Evolutionary conservation across 768 basidiomycete species (phyloP).

Genomic region (Hypholoma sublateritium): DNA sequence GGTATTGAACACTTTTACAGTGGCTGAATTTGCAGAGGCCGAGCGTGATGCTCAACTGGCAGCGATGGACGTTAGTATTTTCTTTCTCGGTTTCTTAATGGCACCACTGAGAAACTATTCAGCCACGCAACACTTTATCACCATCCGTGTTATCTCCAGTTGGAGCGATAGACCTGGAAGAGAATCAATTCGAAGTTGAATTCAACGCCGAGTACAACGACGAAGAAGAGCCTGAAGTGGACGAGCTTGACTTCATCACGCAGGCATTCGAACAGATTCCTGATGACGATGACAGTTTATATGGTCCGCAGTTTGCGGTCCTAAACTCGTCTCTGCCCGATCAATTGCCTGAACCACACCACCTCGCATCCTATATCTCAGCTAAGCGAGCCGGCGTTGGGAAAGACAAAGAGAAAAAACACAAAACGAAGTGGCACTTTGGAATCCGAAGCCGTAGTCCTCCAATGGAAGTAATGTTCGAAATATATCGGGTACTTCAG

Average conservation of each 20-base stretch:
- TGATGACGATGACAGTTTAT: background rate
- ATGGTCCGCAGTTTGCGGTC: conserved; percentile 52
- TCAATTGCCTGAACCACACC: conserved; percentile 60
- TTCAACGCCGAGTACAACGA: conserved; percentile 65
- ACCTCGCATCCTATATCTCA: conserved; percentile 66
- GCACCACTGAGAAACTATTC: conserved; percentile 6
- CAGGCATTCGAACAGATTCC: conserved; percentile 10
- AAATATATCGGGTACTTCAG: conserved; percentile 93
- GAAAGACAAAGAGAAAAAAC: conserved; percentile 57
- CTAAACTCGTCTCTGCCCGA: conserved; percentile 81
- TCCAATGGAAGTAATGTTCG: conserved; percentile 99
- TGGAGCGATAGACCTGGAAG: conserved; percentile 55
- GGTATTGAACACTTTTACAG: conserved; percentile 30
- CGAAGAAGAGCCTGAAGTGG: conserved; percentile 50
- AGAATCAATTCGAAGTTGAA: conserved; percentile 80
- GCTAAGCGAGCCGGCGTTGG: conserved; percentile 42
- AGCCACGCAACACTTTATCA: conserved; percentile 74
- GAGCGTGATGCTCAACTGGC: conserved; percentile 82
- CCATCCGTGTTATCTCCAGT: conserved; percentile 66
- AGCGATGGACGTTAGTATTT: conserved; percentile 71
- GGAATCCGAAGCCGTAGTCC: conserved; percentile 93
- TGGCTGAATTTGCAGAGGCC: conserved; percentile 79
- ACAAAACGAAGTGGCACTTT: conserved; percentile 95
- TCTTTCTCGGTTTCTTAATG: conserved; percentile 3
- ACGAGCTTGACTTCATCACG: conserved; percentile 33